Percentiles rank a stretch among this genome's conserved stretches.
Evolutionary conservation across 495 filamentous ascomycete genomes (phyloP).

Genomic region (Cercophora newfieldiana): DNA sequence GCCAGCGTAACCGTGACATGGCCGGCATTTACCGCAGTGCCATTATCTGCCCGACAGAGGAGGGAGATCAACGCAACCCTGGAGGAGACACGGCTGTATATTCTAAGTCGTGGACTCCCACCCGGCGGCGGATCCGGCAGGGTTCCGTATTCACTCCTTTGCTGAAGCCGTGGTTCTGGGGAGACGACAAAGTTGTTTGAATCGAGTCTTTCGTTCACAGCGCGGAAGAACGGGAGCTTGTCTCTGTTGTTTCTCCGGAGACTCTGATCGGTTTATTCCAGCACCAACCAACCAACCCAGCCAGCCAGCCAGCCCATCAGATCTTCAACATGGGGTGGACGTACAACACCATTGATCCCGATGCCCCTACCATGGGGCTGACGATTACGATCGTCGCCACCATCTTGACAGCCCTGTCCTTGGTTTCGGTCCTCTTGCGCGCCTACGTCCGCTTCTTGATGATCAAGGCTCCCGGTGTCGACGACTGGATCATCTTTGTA

Average conservation of each 20-base stretch:
- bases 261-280: not conserved
- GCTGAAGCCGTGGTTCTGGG: too few relatives aligned
- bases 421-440: conserved; percentile 37
- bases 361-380: conserved; percentile 40
- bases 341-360: conserved; percentile 36
- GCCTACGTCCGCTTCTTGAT: conserved; percentile 37
- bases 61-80: not conserved
- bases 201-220: too few relatives aligned
- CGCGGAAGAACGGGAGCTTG: conserved; percentile 15
- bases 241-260: conserved; percentile 24
- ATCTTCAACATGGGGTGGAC: conserved; percentile 42
- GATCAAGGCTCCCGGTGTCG: conserved; percentile 38
- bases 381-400: conserved; percentile 36
- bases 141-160: too few relatives aligned
- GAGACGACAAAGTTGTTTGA: too few relatives aligned
- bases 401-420: conserved; percentile 35
- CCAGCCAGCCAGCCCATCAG: not conserved
- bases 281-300: not conserved
- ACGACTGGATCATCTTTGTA: conserved; percentile 42
- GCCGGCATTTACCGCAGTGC: too few relatives aligned
- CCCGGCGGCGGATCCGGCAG: too few relatives aligned
- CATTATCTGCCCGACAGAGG: not conserved
- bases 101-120: too few relatives aligned
- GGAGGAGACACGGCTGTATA: too few relatives aligned
- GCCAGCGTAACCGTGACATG: too few relatives aligned